These are phyloP conservation scores for Bipolaris gigantea DNA, from an alignment of 2,329 filamentous ascomycete species.

Conservation along the genomic window DNA sequence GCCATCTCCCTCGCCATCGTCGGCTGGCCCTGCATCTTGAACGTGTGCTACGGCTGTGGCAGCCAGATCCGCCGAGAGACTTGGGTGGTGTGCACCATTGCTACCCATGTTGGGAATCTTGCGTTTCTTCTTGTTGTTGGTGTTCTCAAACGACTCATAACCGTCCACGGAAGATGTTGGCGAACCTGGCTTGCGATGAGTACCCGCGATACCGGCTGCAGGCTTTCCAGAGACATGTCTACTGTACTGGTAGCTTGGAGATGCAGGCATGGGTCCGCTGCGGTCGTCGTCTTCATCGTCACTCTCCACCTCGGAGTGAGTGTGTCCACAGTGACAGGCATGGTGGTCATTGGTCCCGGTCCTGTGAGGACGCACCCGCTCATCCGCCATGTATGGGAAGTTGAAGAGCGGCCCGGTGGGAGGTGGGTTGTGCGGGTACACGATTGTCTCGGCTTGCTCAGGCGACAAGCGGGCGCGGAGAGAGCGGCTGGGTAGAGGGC, in stretches of 20 bases:
- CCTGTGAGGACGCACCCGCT: conserved; percentile 34
- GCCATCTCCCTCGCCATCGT: conserved; percentile 53
- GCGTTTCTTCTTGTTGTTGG: conserved; percentile 98
- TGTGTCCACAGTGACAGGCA: conserved; percentile 50
- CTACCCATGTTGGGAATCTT: conserved; percentile 93
- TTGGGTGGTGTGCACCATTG: conserved; percentile 58
- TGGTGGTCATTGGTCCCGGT: conserved; percentile 58
- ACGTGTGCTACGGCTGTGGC: conserved; percentile 61
- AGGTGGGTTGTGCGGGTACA: conserved; percentile 76
- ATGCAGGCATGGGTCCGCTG: conserved; percentile 45
- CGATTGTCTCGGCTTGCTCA: conserved; percentile 78
- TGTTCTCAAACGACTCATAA: conserved; percentile 97
- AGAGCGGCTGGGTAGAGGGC: conserved; percentile 85
- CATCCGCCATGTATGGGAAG: conserved; percentile 56
- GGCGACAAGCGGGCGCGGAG: conserved; percentile 85
- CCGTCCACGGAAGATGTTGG: conserved; percentile 76
- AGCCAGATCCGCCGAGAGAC: conserved; percentile 65
- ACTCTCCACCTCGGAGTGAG: conserved; percentile 58
- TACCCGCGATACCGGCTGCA: conserved; percentile 30
- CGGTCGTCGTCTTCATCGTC: conserved; percentile 59
- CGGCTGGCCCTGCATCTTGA: conserved; percentile 48
- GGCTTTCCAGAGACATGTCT: conserved; percentile 34
- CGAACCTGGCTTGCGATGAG: conserved; percentile 52
- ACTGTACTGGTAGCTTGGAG: conserved; percentile 45
- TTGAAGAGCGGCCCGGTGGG: conserved; percentile 75